Percentiles rank a stretch among this genome's conserved stretches.
These are phyloP conservation scores for Neurospora terricola DNA, from an alignment of 495 filamentous ascomycete species.

Conservation along the genomic window DNA sequence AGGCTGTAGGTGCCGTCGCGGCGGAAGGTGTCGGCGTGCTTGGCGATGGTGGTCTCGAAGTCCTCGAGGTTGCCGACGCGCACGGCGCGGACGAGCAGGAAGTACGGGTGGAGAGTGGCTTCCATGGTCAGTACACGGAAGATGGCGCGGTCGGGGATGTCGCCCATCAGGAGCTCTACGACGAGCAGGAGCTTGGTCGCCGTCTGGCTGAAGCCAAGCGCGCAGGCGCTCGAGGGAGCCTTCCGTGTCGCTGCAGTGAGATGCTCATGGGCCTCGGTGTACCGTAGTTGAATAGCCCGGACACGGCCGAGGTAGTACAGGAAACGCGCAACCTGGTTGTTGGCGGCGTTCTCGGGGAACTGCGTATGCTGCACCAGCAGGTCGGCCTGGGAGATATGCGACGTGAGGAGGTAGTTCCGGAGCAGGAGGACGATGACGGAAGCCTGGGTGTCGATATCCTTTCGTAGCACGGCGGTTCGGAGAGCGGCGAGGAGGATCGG, in stretches of 20 bases:
- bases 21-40: slow-evolving; percentile 73
- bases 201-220: slow-evolving; percentile 88
- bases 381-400: slow-evolving; percentile 94
- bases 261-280: slow-evolving; percentile 94
- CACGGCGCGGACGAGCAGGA: slow-evolving; percentile 86
- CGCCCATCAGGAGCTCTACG: slow-evolving; percentile 95
- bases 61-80: slow-evolving; percentile 89
- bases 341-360: slow-evolving; percentile 85
- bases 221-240: slow-evolving; percentile 78
- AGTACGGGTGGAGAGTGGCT: slow-evolving; percentile 78
- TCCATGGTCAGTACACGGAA: slow-evolving; percentile 86
- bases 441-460: slow-evolving; percentile 92
- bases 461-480: slow-evolving; percentile 84
- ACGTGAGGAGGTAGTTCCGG: slow-evolving; percentile 91
- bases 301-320: slow-evolving; percentile 94
- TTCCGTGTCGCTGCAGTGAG: slow-evolving; percentile 87
- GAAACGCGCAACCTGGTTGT: slow-evolving; percentile 95
- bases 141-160: slow-evolving; percentile 88
- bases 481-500: slow-evolving; percentile 79
- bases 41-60: slow-evolving; percentile 73
- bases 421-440: slow-evolving; percentile 89
- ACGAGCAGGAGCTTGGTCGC: slow-evolving; percentile 90
- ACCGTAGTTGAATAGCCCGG: slow-evolving; percentile 89
- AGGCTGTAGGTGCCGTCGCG: slow-evolving; percentile 92
- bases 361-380: slow-evolving; percentile 88